Percentiles rank a stretch among this genome's conserved stretches.
These are phyloP conservation scores for Physocladia obscura DNA, from an alignment of 192 early-diverging fungal species.

Conservation along the genomic window DNA sequence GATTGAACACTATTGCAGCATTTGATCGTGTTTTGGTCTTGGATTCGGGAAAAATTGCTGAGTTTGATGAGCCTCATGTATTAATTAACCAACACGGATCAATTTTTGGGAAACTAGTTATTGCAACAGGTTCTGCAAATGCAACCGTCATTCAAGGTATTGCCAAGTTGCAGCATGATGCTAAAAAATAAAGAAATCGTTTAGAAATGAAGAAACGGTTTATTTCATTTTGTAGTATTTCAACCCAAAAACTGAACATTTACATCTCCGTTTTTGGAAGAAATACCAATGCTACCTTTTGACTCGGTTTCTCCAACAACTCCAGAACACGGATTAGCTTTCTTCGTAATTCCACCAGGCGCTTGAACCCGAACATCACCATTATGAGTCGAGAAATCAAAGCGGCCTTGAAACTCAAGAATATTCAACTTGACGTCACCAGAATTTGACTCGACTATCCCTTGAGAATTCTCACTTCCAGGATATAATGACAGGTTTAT, in stretches of 20 bases:
- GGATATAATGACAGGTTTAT: no score
- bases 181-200: no score
- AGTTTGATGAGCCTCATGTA: conserved; percentile 70
- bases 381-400: not conserved
- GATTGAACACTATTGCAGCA: conserved; percentile 78
- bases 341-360: not conserved
- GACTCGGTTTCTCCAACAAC: not conserved
- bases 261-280: not conserved
- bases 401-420: not conserved
- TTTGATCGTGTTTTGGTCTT: conserved; percentile 81
- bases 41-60: conserved; percentile 70
- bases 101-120: no score
- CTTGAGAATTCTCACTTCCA: no score
- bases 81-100: no score
- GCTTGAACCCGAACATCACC: not conserved
- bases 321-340: not conserved
- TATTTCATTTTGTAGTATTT: no score
- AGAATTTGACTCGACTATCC: no score
- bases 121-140: no score
- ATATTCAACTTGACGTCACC: not conserved
- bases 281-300: not conserved
- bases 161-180: no score
- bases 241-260: not conserved
- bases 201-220: no score
- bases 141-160: no score